Evolutionary conservation across 1,284 basidiomycete genomes (phyloP).

Genomic region (Coriolopsis trogii): DNA sequence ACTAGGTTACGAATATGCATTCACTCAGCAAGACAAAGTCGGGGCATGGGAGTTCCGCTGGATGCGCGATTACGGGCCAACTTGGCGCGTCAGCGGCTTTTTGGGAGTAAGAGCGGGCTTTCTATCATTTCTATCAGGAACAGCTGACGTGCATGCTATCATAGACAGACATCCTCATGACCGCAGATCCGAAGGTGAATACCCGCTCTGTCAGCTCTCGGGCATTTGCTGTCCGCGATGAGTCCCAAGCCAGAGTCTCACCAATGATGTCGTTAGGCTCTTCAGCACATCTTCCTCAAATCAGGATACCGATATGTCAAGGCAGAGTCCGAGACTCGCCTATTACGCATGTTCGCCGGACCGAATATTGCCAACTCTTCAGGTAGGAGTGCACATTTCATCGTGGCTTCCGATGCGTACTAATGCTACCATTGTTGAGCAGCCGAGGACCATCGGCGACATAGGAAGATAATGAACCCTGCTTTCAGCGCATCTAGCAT

Average conservation of each 20-base stretch:
- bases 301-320: no score
- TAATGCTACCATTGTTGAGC: slow-evolving; percentile 29
- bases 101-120: neutral
- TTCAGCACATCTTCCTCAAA: no score
- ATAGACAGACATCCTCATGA: slow-evolving; percentile 21
- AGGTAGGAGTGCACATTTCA: slow-evolving; percentile 29
- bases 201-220: neutral
- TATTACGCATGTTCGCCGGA: neutral
- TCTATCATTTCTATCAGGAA: no score
- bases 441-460: slow-evolving; percentile 30
- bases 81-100: neutral
- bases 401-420: no score
- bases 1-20: neutral
- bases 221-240: neutral
- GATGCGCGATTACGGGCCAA: neutral
- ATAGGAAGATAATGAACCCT: slow-evolving; percentile 34
- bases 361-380: neutral
- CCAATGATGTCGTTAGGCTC: no score
- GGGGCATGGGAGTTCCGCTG: neutral
- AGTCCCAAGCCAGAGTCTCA: neutral
- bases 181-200: slow-evolving; percentile 27
- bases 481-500: slow-evolving; percentile 32
- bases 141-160: no score
- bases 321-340: neutral
- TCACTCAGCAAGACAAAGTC: neutral